Percentiles rank a stretch among this genome's conserved stretches.
Evolutionary conservation across 169 alveolate species (phyloP).

Genomic region (Plasmodium fragile): DNA sequence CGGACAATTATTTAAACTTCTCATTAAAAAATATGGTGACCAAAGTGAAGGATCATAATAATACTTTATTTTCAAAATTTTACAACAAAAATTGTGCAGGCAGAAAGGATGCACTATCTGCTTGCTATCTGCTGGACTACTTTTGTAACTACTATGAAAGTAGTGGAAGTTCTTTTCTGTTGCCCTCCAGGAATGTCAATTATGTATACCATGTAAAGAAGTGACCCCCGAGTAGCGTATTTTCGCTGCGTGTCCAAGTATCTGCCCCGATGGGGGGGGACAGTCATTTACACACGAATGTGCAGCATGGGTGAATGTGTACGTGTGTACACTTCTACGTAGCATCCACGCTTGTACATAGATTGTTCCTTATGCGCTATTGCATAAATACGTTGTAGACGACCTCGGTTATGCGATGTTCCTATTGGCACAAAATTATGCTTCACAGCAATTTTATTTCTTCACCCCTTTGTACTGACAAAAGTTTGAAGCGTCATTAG

Average conservation of each 20-base stretch:
- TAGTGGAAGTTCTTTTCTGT: conserved; percentile 12
- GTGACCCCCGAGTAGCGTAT: neutral
- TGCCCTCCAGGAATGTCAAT: conserved; percentile 54
- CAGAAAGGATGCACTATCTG: conserved; percentile 53
- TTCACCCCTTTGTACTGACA: neutral
- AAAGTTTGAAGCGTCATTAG: neutral
- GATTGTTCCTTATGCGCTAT: neutral
- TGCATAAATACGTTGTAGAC: conserved; percentile 1
- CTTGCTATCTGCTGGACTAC: conserved; percentile 38
- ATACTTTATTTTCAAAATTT: conserved; percentile 66
- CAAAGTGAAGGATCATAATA: conserved; percentile 63
- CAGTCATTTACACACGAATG: neutral
- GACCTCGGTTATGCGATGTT: neutral
- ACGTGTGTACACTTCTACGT: neutral
- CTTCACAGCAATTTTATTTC: neutral
- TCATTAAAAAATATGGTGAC: conserved; percentile 64
- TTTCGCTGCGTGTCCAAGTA: neutral
- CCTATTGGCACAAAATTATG: neutral
- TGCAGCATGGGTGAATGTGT: neutral
- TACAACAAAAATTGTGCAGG: conserved; percentile 45
- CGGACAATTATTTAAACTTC: conserved; percentile 24
- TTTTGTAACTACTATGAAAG: conserved; percentile 38
- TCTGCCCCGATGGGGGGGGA: neutral
- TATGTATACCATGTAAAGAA: conserved; percentile 53
- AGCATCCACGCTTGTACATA: neutral